phyloP scores from a whole-genome alignment of 345 rosid species.

The Erysimum cheiranthoides region DNA sequence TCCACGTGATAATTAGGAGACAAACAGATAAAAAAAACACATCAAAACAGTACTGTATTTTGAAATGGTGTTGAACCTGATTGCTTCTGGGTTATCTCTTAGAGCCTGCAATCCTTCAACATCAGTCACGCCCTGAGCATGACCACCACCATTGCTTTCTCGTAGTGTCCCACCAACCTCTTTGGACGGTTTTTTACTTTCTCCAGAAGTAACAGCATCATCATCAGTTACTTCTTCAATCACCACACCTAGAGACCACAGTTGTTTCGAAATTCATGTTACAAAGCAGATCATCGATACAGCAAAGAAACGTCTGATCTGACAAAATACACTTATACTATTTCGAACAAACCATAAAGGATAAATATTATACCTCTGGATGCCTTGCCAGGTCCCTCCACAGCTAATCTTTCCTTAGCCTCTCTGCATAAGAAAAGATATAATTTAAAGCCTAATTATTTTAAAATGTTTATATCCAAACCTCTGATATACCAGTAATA shows the following conservation, averaged over 20 bases:
- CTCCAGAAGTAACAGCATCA: slow-evolving; percentile 48
- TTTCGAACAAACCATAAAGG: slow-evolving; percentile 18
- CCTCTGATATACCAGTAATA: neutral
- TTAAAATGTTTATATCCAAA: neutral
- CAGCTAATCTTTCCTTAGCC: slow-evolving; percentile 57
- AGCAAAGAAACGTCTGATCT: slow-evolving; percentile 23
- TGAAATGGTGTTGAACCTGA: slow-evolving; percentile 58
- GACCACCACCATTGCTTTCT: slow-evolving; percentile 37
- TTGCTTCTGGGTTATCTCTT: slow-evolving; percentile 77
- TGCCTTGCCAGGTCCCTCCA: slow-evolving; percentile 59
- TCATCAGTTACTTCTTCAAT: slow-evolving; percentile 88
- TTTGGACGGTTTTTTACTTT: slow-evolving; percentile 41
- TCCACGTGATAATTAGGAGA: slow-evolving; percentile 15
- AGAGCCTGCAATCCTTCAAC: slow-evolving; percentile 66
- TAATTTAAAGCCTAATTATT: neutral
- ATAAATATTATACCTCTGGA: slow-evolving; percentile 53
- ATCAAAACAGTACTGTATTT: slow-evolving; percentile 25
- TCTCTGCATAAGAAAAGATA: slow-evolving; percentile 52
- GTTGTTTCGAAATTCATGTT: neutral
- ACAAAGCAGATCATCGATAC: slow-evolving; percentile 3
- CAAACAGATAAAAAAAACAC: slow-evolving; percentile 24
- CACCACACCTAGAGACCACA: slow-evolving; percentile 55
- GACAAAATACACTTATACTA: slow-evolving; percentile 7
- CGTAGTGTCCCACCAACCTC: slow-evolving; percentile 45
- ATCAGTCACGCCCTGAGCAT: slow-evolving; percentile 43